Conservation (phyloP, 2,329 filamentous ascomycete species). For the Pseudogymnoascus sp. region DNA sequence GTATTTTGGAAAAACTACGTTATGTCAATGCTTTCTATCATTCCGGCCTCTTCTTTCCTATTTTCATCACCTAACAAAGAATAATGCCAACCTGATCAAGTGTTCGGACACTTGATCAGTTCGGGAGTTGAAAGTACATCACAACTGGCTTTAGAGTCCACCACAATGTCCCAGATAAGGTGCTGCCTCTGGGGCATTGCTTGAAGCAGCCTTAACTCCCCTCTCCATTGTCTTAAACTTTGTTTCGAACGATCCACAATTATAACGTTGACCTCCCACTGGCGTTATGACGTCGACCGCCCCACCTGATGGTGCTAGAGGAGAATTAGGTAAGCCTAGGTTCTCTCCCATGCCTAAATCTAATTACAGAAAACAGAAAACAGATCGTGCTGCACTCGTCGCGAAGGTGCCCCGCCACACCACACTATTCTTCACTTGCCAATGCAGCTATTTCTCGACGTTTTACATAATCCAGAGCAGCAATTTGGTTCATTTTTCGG, state of each 20-base stretch:
- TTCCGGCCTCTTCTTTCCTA: neutral
- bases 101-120: neutral
- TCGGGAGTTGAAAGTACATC: neutral
- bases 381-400: neutral
- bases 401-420: neutral
- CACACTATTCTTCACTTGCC: neutral
- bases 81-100: neutral
- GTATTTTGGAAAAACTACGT: neutral
- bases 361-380: neutral
- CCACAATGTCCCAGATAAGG: neutral
- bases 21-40: neutral
- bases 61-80: neutral
- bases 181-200: neutral
- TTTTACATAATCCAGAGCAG: neutral
- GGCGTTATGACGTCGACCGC: neutral
- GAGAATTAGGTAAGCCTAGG: neutral
- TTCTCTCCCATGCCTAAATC: neutral
- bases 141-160: neutral
- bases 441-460: neutral
- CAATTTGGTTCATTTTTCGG: neutral
- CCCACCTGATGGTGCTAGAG: neutral
- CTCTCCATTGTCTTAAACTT: neutral
- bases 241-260: neutral
- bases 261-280: neutral
- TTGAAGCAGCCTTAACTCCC: neutral